phyloP scores from a whole-genome alignment of 805 yeast species.

The Lipomyces starkeyi region DNA sequence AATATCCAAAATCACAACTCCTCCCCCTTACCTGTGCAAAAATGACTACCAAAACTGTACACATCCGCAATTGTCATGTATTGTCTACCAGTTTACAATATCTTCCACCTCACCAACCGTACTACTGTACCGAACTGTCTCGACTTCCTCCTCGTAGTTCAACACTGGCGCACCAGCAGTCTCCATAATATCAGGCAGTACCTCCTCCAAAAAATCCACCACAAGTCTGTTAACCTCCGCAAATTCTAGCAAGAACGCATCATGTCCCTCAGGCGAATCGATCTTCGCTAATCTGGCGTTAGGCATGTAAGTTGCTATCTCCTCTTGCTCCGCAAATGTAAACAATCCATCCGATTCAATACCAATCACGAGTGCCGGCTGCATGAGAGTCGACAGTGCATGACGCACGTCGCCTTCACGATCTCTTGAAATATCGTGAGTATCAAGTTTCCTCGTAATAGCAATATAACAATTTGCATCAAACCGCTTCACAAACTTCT shows the following conservation, averaged over 20 bases:
- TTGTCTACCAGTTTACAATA: conserved; percentile 82
- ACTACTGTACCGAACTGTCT: conserved; percentile 59
- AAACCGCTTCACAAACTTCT: conserved; percentile 84
- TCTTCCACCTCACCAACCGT: conserved; percentile 91
- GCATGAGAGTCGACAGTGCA: conserved; percentile 64
- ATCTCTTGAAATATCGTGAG: conserved; percentile 91
- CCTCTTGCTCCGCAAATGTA: conserved; percentile 89
- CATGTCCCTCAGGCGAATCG: conserved; percentile 95
- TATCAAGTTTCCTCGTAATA: conserved; percentile 89
- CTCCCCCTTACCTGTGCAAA: background rate
- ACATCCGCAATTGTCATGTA: background rate
- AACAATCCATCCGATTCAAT: conserved; percentile 91
- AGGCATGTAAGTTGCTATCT: conserved; percentile 75
- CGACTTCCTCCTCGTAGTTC: conserved; percentile 39
- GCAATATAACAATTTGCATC: conserved; percentile 98
- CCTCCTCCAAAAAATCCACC: conserved; percentile 63
- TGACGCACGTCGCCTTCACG: conserved; percentile 57
- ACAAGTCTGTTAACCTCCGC: conserved; percentile 76
- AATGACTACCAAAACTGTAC: background rate
- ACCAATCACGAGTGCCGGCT: conserved; percentile 86
- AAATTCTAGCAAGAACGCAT: conserved; percentile 92
- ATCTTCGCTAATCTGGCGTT: conserved; percentile 71
- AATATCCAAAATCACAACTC: conserved; percentile 2
- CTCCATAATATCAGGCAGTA: conserved; percentile 64
- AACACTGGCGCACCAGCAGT: conserved; percentile 51